These are phyloP conservation scores for Immersiporthe knoxdaviesiana DNA, from an alignment of 2,329 filamentous ascomycete species.

Conservation along the genomic window DNA sequence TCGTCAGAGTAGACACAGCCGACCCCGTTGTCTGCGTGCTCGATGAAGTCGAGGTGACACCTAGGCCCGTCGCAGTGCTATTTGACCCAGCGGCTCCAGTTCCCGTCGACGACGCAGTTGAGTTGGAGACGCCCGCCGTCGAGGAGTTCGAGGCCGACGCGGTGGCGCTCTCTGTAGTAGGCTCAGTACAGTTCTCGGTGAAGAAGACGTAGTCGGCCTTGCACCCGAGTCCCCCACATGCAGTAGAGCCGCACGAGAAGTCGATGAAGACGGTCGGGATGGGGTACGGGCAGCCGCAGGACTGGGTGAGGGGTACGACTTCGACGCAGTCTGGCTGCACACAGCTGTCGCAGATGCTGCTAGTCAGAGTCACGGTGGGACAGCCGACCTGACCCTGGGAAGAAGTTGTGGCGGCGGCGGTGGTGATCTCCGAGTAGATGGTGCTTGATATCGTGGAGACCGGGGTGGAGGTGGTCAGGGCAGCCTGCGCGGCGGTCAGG, in stretches of 20 bases:
- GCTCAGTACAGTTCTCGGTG: conserved; percentile 21
- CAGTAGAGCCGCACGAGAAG: conserved; percentile 29
- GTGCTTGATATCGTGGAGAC: not conserved
- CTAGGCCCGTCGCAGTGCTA: not conserved
- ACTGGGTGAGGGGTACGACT: conserved; percentile 29
- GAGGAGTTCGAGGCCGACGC: conserved; percentile 8
- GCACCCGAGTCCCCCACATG: conserved; percentile 30
- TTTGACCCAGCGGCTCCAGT: conserved; percentile 1
- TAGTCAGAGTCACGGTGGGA: conserved; percentile 32
- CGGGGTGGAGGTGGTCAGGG: not conserved
- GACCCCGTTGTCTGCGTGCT: not conserved
- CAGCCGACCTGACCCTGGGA: conserved; percentile 22
- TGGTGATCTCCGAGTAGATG: conserved; percentile 14
- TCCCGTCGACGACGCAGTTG: conserved; percentile 7
- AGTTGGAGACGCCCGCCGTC: not conserved
- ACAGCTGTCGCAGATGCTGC: conserved; percentile 30
- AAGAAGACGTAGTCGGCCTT: conserved; percentile 26
- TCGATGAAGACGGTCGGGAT: conserved; percentile 26
- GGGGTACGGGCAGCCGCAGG: conserved; percentile 31
- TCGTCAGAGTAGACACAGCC: conserved; percentile 15
- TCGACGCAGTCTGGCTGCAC: conserved; percentile 28
- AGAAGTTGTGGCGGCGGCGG: not conserved
- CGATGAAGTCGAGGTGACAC: conserved; percentile 7
- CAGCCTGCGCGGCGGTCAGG: conserved; percentile 1
- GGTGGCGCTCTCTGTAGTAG: conserved; percentile 1